Evolutionary conservation across 768 basidiomycete genomes (phyloP).

Genomic region (Sarcomyxa edulis): DNA sequence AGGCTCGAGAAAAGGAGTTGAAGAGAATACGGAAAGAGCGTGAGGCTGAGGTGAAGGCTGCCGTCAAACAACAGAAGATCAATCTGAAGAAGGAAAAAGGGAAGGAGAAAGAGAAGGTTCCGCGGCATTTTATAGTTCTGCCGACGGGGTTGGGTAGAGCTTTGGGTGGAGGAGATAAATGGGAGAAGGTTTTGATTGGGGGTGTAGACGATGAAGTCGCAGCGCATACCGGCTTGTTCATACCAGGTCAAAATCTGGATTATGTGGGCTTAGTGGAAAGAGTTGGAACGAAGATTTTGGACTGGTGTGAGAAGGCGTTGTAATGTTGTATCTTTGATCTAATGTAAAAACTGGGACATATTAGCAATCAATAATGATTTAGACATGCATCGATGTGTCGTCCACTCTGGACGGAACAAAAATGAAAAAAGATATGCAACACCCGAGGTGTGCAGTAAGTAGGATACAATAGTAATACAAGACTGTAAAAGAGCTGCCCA

Average conservation of each 20-base stretch:
- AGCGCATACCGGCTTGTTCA: constrained; percentile 53
- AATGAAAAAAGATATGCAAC: no score
- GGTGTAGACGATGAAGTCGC: constrained; percentile 51
- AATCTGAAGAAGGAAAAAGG: constrained; percentile 15
- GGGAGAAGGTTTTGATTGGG: constrained; percentile 46
- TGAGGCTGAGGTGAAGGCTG: constrained; percentile 17
- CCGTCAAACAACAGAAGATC: constrained; percentile 14
- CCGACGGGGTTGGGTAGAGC: constrained; percentile 37
- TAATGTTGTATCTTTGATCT: no score
- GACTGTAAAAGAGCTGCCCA: no score
- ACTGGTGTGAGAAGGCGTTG: constrained; percentile 31
- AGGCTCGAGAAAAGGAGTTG: constrained; percentile 14
- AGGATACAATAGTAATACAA: no score
- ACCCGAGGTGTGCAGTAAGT: no score
- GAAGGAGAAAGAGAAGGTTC: constrained; percentile 17
- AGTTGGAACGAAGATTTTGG: constrained; percentile 34
- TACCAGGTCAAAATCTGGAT: constrained; percentile 41
- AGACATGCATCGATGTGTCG: no score
- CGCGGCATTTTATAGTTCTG: constrained; percentile 46
- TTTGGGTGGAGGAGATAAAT: constrained; percentile 39
- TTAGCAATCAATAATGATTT: no score
- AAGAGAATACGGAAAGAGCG: constrained; percentile 13
- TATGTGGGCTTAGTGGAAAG: constrained; percentile 44
- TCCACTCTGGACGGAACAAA: no score
- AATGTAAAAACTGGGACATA: no score